These are phyloP conservation scores for Trichoderma sp. DNA, from an alignment of 2,329 filamentous ascomycete species.

Conservation along the genomic window DNA sequence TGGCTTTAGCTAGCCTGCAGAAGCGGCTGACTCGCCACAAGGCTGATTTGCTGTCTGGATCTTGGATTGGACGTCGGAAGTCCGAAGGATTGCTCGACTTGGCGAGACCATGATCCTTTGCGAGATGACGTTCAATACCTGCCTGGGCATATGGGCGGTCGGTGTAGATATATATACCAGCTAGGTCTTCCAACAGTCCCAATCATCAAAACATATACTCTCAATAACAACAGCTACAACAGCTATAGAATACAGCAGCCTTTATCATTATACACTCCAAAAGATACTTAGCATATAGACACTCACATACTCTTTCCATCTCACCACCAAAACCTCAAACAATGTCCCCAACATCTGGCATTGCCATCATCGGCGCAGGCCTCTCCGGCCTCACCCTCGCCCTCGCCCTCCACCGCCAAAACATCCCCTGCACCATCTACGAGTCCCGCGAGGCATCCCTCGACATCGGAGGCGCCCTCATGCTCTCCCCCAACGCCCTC, in stretches of 20 bases:
- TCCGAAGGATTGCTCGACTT: neutral
- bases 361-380: slow-evolving; percentile 41
- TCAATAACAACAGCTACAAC: neutral
- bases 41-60: neutral
- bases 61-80: neutral
- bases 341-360: slow-evolving; percentile 14
- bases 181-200: neutral
- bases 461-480: slow-evolving; percentile 56
- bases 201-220: neutral
- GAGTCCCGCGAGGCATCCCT: slow-evolving; percentile 49
- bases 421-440: slow-evolving; percentile 54
- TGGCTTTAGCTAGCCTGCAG: no score
- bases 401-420: slow-evolving; percentile 53
- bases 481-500: slow-evolving; percentile 62
- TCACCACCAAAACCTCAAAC: neutral
- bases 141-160: neutral
- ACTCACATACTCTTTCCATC: neutral
- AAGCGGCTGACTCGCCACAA: no score
- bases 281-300: neutral
- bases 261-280: neutral
- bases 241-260: neutral
- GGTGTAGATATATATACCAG: slow-evolving; percentile 1
- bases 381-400: slow-evolving; percentile 56
- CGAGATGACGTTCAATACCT: neutral
- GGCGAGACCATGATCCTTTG: neutral